These are phyloP conservation scores for Irpex sp. DNA, from an alignment of 1,284 basidiomycete species.

Conservation along the genomic window DNA sequence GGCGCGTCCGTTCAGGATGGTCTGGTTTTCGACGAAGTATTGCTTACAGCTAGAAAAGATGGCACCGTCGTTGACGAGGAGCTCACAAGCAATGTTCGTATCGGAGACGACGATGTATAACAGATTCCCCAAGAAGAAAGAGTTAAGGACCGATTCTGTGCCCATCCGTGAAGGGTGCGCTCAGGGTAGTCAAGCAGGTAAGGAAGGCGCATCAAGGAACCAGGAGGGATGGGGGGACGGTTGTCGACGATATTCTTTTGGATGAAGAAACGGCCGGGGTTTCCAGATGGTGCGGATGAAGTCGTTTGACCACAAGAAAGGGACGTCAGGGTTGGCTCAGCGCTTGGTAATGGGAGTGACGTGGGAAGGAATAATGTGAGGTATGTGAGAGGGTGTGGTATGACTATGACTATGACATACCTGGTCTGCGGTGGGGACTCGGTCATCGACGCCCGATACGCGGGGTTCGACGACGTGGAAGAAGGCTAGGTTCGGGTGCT, in stretches of 20 bases:
- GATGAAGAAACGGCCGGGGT: slow-evolving; percentile 15
- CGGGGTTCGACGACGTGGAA: slow-evolving; percentile 44
- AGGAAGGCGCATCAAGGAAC: slow-evolving; percentile 15
- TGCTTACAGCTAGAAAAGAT: slow-evolving; percentile 39
- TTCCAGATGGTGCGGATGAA: slow-evolving; percentile 27
- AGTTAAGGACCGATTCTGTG: slow-evolving; percentile 36
- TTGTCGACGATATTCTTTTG: slow-evolving; percentile 14
- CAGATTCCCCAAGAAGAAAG: slow-evolving; percentile 41
- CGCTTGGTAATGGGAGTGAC: no score
- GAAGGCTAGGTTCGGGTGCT: slow-evolving; percentile 50
- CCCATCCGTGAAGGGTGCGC: slow-evolving; percentile 34
- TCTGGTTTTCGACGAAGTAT: slow-evolving; percentile 42
- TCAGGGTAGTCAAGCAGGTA: slow-evolving; percentile 36
- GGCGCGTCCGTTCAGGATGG: slow-evolving; percentile 35
- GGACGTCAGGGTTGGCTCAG: neutral
- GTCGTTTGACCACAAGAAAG: slow-evolving; percentile 22
- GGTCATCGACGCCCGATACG: slow-evolving; percentile 19
- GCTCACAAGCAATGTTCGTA: slow-evolving; percentile 35
- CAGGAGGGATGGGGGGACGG: slow-evolving; percentile 11
- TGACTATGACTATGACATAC: slow-evolving; percentile 5
- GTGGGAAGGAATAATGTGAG: no score
- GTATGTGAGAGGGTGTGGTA: neutral
- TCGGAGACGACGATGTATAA: slow-evolving; percentile 41
- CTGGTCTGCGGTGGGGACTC: slow-evolving; percentile 14
- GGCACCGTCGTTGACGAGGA: slow-evolving; percentile 38